Evolutionary conservation across 192 early-diverging fungal species (phyloP).

Genomic region (Piromyces finnis): DNA sequence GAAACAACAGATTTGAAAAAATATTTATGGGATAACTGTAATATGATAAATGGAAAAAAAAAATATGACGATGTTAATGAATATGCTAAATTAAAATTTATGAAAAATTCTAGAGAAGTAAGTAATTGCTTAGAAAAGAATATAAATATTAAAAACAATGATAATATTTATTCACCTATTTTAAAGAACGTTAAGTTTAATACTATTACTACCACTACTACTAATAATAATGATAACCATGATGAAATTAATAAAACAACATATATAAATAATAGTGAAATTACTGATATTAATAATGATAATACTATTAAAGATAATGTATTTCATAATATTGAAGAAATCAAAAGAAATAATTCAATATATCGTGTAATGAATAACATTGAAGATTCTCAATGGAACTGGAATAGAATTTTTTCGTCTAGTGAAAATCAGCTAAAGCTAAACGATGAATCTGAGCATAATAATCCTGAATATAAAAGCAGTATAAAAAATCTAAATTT

Average conservation of each 20-base stretch:
- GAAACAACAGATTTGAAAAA: neutral
- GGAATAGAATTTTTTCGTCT: neutral
- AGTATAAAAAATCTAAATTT: neutral
- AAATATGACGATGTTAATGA: neutral
- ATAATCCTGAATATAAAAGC: neutral
- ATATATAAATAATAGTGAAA: too few relatives aligned
- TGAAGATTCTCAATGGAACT: neutral
- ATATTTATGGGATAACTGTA: neutral
- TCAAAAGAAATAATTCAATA: neutral
- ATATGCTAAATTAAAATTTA: too few relatives aligned
- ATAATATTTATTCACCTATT: neutral
- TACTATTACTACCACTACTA: neutral
- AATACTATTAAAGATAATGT: neutral
- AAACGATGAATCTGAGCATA: neutral
- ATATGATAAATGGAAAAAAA: too few relatives aligned
- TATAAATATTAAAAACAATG: too few relatives aligned
- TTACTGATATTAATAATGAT: neutral
- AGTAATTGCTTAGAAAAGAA: too few relatives aligned
- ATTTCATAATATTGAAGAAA: neutral
- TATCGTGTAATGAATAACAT: neutral
- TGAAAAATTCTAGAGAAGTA: too few relatives aligned
- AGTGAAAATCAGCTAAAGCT: too few relatives aligned
- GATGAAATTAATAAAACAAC: neutral
- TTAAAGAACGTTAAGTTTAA: neutral
- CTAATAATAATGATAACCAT: too few relatives aligned